phyloP scores from a whole-genome alignment of 352 stramenopile genomes.

The Phytopythium ostracodes region DNA sequence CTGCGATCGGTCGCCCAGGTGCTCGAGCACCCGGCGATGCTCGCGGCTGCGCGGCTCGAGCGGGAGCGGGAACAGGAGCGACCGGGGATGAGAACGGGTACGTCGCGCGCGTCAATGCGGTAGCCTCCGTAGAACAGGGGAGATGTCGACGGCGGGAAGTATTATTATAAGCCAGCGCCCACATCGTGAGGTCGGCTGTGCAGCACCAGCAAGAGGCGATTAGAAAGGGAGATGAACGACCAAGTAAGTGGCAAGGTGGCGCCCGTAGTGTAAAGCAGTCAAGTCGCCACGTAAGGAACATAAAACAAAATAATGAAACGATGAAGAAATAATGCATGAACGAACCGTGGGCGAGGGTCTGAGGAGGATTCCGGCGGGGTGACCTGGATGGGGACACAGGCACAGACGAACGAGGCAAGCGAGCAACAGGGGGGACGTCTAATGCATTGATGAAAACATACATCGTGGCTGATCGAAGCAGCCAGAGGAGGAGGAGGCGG shows the following conservation, averaged over 20 bases:
- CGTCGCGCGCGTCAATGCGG: background rate
- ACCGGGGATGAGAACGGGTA: background rate
- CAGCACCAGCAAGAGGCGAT: background rate
- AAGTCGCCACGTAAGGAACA: background rate
- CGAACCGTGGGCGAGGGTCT: background rate
- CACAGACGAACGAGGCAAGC: background rate
- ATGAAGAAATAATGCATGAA: background rate
- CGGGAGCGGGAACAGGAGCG: background rate
- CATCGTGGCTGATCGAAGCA: background rate
- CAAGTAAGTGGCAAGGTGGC: background rate
- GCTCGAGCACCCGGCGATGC: conserved; percentile 38
- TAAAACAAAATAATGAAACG: background rate
- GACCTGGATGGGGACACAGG: background rate
- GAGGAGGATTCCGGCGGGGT: too few species aligned
- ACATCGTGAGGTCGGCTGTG: background rate
- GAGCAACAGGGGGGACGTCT: background rate
- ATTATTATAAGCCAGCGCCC: background rate
- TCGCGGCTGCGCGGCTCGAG: conserved; percentile 23
- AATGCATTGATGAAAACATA: conserved; percentile 1
- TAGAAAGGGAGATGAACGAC: background rate
- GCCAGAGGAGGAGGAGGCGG: background rate
- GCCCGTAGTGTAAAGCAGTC: background rate
- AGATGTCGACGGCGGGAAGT: background rate
- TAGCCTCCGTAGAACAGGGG: background rate
- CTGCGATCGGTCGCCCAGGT: conserved; percentile 26